phyloP scores from a whole-genome alignment of 2,329 filamentous ascomycete species.

The Coniochaeta sp. region DNA sequence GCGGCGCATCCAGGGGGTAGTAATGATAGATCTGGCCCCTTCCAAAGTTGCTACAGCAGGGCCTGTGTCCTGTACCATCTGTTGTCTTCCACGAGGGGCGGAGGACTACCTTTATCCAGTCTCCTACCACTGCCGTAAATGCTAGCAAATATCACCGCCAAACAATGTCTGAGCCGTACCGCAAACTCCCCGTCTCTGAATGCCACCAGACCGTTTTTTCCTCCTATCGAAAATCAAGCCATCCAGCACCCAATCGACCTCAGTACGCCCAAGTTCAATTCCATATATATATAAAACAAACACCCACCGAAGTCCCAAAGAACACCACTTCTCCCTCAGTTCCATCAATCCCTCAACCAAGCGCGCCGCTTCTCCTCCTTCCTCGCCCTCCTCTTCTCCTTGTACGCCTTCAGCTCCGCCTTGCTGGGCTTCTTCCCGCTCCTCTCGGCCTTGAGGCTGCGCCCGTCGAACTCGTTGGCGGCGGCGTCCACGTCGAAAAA shows the following conservation, averaged over 20 bases:
- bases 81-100: background rate
- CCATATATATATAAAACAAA: background rate
- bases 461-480: constrained; percentile 82
- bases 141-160: background rate
- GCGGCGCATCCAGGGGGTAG: background rate
- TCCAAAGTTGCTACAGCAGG: too few relatives aligned
- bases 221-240: background rate
- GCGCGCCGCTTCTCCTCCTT: constrained; percentile 93
- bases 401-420: constrained; percentile 82
- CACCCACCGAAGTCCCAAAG: background rate
- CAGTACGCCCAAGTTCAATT: background rate
- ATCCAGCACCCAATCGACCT: background rate
- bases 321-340: background rate
- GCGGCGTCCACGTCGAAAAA: constrained; percentile 96
- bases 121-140: background rate
- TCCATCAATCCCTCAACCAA: constrained; percentile 72
- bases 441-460: constrained; percentile 85
- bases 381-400: constrained; percentile 78
- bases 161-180: background rate
- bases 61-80: too few relatives aligned
- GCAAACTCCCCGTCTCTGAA: background rate
- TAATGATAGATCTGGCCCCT: background rate
- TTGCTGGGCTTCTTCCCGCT: constrained; percentile 77
- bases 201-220: background rate
- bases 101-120: background rate